Evolutionary conservation across 176 grass and related monocot genomes (phyloP), one percentile per base, ranked within the genome.

Genomic region (Avena atlantica): DNA sequence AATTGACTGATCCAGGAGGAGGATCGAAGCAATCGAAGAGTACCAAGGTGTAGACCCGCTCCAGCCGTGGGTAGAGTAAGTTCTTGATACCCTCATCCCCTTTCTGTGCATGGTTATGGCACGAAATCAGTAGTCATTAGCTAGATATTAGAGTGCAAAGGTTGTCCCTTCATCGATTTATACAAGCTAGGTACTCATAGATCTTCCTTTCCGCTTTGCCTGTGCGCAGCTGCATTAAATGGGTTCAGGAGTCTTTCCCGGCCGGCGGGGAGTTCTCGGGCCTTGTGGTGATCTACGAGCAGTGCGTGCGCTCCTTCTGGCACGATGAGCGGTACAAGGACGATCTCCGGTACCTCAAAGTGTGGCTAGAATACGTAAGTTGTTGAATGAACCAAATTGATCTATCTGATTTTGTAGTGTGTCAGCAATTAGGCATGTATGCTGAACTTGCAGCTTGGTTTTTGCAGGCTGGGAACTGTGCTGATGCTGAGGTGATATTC

Each of bases 341-440:
- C 29, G 97, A 99, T 81, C 86, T 99, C 65, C 97, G 92, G 27
- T 99, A 96, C 84, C 94, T 96, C 64, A 99, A 99, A 99, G 86
- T 99, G 74, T 99, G 97, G 97, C 40, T 99, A 70, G 97, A 99
- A 99, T 96, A 99, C 27, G 97, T 96, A 67, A 70, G 97, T 89
- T 69, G 3, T 44, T 84, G 44, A n/a, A 56, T 34, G 47, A 27
- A n/a, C 12, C 44, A 67, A 21, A 24, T 82, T 34, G 71, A 65
- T 80, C 56, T 16, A 61, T 51, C 50, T 84, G 25, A 12, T 23
- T 42, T 57, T 85, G 21, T 70, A 8, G 34, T 79, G 20, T 36
- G 76, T 74, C 12, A 52, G 50, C 12, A 52, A 52, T 14, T 52
- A 55, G n/a, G 52, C 23, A n/a, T 82, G 29, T 60, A 23, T 78